Evolutionary conservation across 2,329 filamentous ascomycete species (phyloP).

Genomic region (Apiospora aurea): DNA sequence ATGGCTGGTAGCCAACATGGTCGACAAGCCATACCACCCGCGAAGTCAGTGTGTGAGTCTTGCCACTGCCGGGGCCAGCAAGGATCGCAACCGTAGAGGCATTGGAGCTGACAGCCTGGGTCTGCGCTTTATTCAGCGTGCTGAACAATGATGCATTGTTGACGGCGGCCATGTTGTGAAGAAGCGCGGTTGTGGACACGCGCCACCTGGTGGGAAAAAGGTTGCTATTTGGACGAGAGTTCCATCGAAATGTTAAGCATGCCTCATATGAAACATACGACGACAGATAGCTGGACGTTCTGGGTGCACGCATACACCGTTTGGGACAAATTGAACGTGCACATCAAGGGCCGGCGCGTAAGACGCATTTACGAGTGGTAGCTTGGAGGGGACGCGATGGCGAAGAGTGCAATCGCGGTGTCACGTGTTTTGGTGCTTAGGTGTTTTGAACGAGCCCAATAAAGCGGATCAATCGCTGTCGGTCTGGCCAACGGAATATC

Average conservation of each 20-base stretch:
- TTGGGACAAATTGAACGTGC: background rate
- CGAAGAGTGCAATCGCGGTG: background rate
- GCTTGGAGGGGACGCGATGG: background rate
- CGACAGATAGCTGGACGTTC: background rate
- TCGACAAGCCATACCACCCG: slow-evolving; percentile 89
- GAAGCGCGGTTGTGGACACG: background rate
- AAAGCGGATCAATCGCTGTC: background rate
- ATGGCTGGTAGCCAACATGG: slow-evolving; percentile 74
- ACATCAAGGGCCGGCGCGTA: background rate
- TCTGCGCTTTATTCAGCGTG: slow-evolving; percentile 62
- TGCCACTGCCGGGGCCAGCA: slow-evolving; percentile 76
- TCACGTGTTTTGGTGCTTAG: slow-evolving; percentile 16
- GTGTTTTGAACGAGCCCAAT: background rate
- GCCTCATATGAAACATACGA: background rate
- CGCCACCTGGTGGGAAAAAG: background rate
- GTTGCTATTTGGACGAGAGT: background rate
- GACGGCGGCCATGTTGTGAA: slow-evolving; percentile 28
- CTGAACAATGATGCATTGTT: slow-evolving; percentile 47
- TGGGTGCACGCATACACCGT: background rate
- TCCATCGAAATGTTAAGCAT: background rate
- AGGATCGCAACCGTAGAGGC: slow-evolving; percentile 68
- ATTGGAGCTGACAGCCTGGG: slow-evolving; percentile 60
- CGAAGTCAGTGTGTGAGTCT: slow-evolving; percentile 94
- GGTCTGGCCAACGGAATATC: background rate
- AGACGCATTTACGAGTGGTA: background rate